Base-by-base conservation (phyloP, 768 basidiomycete species). In the Galerina marginata region DNA sequence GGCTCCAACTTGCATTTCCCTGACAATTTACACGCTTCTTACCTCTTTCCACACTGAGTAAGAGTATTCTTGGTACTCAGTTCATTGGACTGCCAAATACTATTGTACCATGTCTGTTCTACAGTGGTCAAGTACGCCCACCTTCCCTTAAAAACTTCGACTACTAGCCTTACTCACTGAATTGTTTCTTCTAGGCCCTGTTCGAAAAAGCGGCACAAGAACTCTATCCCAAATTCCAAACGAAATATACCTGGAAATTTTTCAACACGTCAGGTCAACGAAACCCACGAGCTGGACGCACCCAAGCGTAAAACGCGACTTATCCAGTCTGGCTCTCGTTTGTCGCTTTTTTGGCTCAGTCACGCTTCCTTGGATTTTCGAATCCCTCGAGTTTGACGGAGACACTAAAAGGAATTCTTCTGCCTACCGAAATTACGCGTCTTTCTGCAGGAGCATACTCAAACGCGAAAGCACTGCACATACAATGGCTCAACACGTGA, bases 371-470 rank as follows among this genome's bases (percentile, higher is more conserved):
- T 53, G 38, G 51, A 23, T 53, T 15, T 53, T 20, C 38, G 51
- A 53, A 26, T 26, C 20, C 4, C 38, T 42, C 23, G 39, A 26
- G 5, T 15, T 53, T 40, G 5, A 12, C 9, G 51, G 39, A 4
- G 16, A 11, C 9, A 9, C 11, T 12, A 12, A 26, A 15, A 15
- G 15, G 4, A 25, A 25, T 9, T 5, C n/a, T 1, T 40, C 23
- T 6, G 12, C 51, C n/a, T 11, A 14, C 7, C 51, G 7, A 33
- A 53, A 29, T 16, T 25, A 42, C 23, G 51, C 38, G 14, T 54
- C 37, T n/a, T 59, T 63, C 44, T 65, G 58, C 43, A 57, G 54
- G 20, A 62, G 50, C 15, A 47, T 65, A 12, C 45, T 62, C 54
- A 39, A 46, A 14, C 49, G 61, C 33, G 20, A 37, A 6, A 10